A percentile compares a stretch with the other conserved stretches of the same genome.
These are phyloP conservation scores for Termitomyces eurrhizus DNA, from an alignment of 768 basidiomycete species.

Conservation along the genomic window DNA sequence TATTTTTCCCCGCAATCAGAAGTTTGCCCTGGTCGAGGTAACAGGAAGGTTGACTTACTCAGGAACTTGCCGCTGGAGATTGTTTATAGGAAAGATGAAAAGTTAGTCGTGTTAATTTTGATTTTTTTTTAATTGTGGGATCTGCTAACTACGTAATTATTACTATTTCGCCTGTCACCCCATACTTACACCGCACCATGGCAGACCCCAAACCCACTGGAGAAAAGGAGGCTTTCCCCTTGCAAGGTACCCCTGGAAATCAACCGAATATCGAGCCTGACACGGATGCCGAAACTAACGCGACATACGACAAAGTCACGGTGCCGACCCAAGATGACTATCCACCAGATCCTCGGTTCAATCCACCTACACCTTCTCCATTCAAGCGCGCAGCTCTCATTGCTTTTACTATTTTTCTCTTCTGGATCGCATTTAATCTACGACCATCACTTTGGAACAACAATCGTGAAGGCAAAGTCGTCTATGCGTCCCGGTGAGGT, in stretches of 20 bases:
- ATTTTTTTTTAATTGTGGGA: background rate
- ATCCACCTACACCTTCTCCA: constrained; percentile 34
- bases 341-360: constrained; percentile 27
- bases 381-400: constrained; percentile 48
- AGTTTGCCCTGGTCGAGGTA: background rate
- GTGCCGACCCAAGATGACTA: background rate
- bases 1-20: background rate
- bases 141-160: background rate
- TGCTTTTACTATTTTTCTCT: constrained; percentile 33
- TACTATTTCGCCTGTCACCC: background rate
- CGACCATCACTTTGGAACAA: constrained; percentile 19
- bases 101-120: background rate
- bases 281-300: background rate
- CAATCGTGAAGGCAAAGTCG: constrained; percentile 37
- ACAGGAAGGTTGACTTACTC: background rate
- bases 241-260: constrained; percentile 1
- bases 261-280: constrained; percentile 1
- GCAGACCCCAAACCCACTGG: background rate
- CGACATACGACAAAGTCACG: background rate
- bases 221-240: constrained; percentile 5
- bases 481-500: constrained; percentile 62
- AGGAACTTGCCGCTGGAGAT: background rate
- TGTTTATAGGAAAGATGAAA: background rate
- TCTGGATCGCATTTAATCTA: constrained; percentile 41
- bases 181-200: background rate